These are phyloP conservation scores for Punica granatum DNA, from an alignment of 345 rosid genomes.

Conservation along the genomic window DNA sequence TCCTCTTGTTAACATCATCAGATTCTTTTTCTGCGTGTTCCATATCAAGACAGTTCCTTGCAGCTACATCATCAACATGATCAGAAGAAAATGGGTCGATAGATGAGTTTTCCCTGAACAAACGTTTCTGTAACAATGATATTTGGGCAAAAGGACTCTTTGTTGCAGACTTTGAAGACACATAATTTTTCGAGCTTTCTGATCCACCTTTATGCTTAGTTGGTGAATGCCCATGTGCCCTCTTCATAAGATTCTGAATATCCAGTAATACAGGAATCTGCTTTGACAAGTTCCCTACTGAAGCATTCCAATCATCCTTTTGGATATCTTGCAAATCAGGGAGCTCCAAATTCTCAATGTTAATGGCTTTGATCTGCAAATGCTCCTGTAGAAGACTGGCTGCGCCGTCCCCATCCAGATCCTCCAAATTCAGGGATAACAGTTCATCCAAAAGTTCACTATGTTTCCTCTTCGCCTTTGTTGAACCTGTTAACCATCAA, in stretches of 20 bases:
- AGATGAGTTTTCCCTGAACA: constrained; percentile 20
- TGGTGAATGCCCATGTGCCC: constrained; percentile 25
- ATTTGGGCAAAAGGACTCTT: constrained; percentile 38
- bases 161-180: constrained; percentile 42
- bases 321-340: constrained; percentile 49
- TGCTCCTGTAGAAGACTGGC: constrained; percentile 41
- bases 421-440: constrained; percentile 39
- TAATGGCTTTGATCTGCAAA: constrained; percentile 56
- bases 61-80: constrained; percentile 24
- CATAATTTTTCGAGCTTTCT: constrained; percentile 21
- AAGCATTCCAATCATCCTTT: constrained; percentile 37
- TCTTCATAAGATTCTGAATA: constrained; percentile 40
- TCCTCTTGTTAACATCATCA: constrained; percentile 27
- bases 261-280: constrained; percentile 40
- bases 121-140: constrained; percentile 25
- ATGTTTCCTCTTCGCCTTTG: constrained; percentile 28
- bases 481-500: neutral
- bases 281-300: constrained; percentile 28
- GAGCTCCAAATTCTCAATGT: constrained; percentile 35
- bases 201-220: constrained; percentile 18
- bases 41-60: constrained; percentile 17
- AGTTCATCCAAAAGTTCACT: constrained; percentile 44
- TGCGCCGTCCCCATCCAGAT: constrained; percentile 54
- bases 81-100: constrained; percentile 44
- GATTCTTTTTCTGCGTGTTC: constrained; percentile 16